Percentiles rank a stretch among this genome's conserved stretches.
Evolutionary conservation across 441 rosid species (phyloP).

Genomic region (Hura crepitans): DNA sequence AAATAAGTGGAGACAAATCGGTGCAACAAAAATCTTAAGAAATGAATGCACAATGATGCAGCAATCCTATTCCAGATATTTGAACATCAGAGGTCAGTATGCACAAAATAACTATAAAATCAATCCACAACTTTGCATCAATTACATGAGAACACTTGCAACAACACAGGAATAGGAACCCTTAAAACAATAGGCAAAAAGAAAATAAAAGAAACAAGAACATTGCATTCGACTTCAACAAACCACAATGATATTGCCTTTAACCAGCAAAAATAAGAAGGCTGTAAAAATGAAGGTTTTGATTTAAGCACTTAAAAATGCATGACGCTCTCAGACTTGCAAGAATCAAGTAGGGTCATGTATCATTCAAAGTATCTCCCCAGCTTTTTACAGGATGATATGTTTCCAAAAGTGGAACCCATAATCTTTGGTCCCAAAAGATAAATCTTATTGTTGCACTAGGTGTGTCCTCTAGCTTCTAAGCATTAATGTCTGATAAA

Average conservation of each 20-base stretch:
- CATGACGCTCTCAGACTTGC: neutral
- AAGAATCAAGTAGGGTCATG: neutral
- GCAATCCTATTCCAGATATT: conserved; percentile 1
- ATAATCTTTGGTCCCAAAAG: neutral
- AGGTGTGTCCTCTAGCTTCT: neutral
- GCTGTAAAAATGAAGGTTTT: neutral
- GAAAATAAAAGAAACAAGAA: neutral
- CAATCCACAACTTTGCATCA: neutral
- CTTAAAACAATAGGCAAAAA: neutral
- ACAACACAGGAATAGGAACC: neutral
- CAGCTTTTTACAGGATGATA: neutral
- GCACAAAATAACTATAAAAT: neutral
- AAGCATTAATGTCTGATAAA: neutral
- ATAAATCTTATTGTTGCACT: neutral
- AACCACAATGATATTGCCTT: neutral
- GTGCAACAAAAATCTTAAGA: neutral
- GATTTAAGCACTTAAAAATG: neutral
- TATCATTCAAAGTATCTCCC: neutral
- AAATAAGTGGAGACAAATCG: neutral
- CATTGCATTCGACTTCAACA: neutral
- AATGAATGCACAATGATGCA: neutral
- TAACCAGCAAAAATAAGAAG: neutral
- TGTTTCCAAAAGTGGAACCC: neutral
- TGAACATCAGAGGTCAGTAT: neutral
- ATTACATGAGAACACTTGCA: neutral